Evolutionary conservation across 2,329 filamentous ascomycete genomes (phyloP), one percentile per base, ranked within the genome.

Genomic region (Parascedosporium putredinis): DNA sequence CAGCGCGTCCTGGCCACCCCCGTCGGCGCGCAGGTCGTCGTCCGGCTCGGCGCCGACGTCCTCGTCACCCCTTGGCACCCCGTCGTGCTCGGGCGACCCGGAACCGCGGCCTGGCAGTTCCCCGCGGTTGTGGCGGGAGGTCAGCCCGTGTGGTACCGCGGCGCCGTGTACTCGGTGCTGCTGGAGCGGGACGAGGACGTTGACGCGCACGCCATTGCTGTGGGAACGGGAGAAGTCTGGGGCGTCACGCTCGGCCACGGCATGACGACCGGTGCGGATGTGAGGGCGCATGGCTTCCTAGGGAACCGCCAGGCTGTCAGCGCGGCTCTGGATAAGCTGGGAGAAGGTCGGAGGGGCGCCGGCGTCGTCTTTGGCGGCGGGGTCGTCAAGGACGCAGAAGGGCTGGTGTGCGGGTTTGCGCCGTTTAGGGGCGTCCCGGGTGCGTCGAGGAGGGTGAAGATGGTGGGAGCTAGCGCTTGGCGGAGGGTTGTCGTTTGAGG

Each of bases 21-120:
- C 0, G 69, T 79, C 0, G 50, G 53, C 2, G 51, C 60, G 36
- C 62, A 62, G 31, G 51, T 57, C 1, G 66, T 82, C 57, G 75
- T 72, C 52, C 64, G 64, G 0, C 59, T 81, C 1, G 40, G 47
- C 3, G 68, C 68, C 2, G 57, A 52, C 1, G 62, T 81, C 6
- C 58, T 74, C 5, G 70, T 81, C 24, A 83, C 79, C 22, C 72
- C 74, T 0, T 83, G 76, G 75, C 80, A 83, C 57, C 79, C 79
- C 1, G 60, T 83, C 2, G 68, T 63, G 0, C 45, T 58, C 2
- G 62, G n/a, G n/a, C n/a, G n/a, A n/a, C n/a, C n/a, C n/a, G n/a
- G n/a, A n/a, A n/a, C 67, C 18, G 62, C 57, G 14, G 27, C 49
- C 3, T 80, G 75, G 75, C 55, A 52, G 0, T 79, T 78, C 54